These are phyloP conservation scores for Mycena indigotica DNA, from an alignment of 768 basidiomycete species.

Conservation along the genomic window DNA sequence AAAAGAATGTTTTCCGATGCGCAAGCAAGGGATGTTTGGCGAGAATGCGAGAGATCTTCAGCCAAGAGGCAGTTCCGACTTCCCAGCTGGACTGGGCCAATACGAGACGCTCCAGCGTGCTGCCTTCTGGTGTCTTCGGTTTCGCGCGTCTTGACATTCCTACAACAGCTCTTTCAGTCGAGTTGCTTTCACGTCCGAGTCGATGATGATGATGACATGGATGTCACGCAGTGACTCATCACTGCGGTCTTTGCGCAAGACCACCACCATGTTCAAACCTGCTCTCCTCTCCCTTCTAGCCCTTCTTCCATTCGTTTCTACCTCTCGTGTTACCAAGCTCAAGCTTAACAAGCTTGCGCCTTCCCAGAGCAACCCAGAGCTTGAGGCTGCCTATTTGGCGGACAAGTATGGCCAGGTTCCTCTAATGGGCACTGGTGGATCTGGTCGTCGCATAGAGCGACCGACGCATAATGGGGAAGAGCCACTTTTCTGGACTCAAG, in stretches of 20 bases:
- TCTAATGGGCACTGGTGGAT: slow-evolving; percentile 73
- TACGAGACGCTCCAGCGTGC: slow-evolving; percentile 67
- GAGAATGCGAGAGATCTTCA: slow-evolving; percentile 63
- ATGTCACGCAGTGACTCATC: not conserved
- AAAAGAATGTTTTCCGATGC: slow-evolving; percentile 67
- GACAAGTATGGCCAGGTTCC: slow-evolving; percentile 82
- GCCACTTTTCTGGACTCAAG: slow-evolving; percentile 80
- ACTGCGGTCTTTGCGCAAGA: not conserved
- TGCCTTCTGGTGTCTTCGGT: slow-evolving; percentile 16
- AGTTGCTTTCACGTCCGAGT: not conserved
- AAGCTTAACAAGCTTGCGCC: slow-evolving; percentile 85
- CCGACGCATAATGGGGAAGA: slow-evolving; percentile 48
- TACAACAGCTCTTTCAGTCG: not conserved
- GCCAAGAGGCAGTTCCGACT: slow-evolving; percentile 72
- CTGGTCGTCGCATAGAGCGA: slow-evolving; percentile 59
- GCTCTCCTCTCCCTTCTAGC: slow-evolving; percentile 42
- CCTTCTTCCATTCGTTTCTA: slow-evolving; percentile 54
- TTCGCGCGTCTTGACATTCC: slow-evolving; percentile 11
- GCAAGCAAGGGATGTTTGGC: slow-evolving; percentile 69
- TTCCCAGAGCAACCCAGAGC: slow-evolving; percentile 57
- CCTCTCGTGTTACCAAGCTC: slow-evolving; percentile 72
- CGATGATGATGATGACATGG: not conserved
- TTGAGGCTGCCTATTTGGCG: slow-evolving; percentile 85
- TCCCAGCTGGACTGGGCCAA: slow-evolving; percentile 88
- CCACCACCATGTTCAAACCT: slow-evolving; percentile 46